Base-by-base conservation (phyloP, 257 asterid genomes). In the Gynochthodes officinalis region DNA sequence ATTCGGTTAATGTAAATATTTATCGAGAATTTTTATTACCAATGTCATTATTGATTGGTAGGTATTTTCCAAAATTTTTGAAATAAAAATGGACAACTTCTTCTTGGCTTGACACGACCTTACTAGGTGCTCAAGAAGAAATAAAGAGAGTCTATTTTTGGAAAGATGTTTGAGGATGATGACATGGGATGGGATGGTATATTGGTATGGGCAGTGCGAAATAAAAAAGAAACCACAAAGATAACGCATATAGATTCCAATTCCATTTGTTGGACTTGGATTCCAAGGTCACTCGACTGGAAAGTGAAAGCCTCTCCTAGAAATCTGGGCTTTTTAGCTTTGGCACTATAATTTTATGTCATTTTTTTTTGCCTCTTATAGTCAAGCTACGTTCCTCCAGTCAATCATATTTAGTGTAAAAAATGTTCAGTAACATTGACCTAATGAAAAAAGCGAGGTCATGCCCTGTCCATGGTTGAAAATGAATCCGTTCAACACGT, bases 171-270 rank as follows among this genome's bases (percentile, higher is more conserved):
- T 37, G 49, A 63, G 43, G 25, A 62, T 62, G 57, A 50, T 5
- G 28, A 18, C 11, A 62, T 10, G 9, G 9, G 57, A 50, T 5
- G 28, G 8, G n/a, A 62, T 10, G 9, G 9, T 42, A 42, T 48
- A 1, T 12, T 13, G 2, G 53, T 48, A 48, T 48, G 18, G 53
- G 21, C 53, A n/a, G 21, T 7, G 5, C 9, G 48, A 15, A n/a
- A 30, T 62, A 15, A 28, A 62, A 62, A 62, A 33, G 18, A 7
- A 37, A 63, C 43, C 40, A 50, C 57, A 18, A 23, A 53, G 14
- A 53, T 53, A 66, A 70, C 54, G 81, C 78, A 82, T 70, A 76
- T 63, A 71, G 84, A 80, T 84, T 81, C 87, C 78, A 78, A 82
- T 83, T 81, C 83, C 74, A 77, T 53, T 7, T 8, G 27, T 67